Conservation (phyloP, 2,329 filamentous ascomycete species). For the Xylariaceae sp. region DNA sequence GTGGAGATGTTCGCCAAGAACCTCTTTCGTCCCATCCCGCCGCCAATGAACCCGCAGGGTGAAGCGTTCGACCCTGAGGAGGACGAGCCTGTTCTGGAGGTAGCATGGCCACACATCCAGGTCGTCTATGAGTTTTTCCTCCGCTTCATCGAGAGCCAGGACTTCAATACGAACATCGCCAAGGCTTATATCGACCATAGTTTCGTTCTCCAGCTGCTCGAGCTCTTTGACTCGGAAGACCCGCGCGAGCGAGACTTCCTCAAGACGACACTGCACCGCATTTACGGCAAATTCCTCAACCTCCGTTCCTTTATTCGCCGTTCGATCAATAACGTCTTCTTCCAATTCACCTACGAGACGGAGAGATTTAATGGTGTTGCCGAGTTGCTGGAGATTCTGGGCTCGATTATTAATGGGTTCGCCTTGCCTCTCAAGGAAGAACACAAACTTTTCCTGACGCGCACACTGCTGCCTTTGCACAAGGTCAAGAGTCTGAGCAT, state of each 20-base stretch:
- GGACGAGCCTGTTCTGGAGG: conserved; percentile 94
- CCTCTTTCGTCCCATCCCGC: conserved; percentile 91
- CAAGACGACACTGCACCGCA: conserved; percentile 95
- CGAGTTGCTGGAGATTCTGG: conserved; percentile 90
- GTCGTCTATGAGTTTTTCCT: conserved; percentile 99
- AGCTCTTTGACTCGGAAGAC: conserved; percentile 97
- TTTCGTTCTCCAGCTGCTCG: conserved; percentile 93
- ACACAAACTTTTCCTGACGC: conserved; percentile 94
- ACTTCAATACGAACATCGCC: conserved; percentile 99
- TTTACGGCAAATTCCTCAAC: conserved; percentile 98
- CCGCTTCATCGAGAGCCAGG: conserved; percentile 96
- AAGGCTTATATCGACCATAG: conserved; percentile 98
- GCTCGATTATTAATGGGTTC: conserved; percentile 98
- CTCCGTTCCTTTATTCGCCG: conserved; percentile 93
- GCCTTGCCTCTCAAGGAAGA: conserved; percentile 95
- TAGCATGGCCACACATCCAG: conserved; percentile 98
- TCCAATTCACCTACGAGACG: conserved; percentile 98
- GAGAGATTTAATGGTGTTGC: conserved; percentile 98
- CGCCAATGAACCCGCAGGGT: conserved; percentile 94
- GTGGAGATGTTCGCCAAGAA: conserved; percentile 99
- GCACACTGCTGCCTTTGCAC: conserved; percentile 87
- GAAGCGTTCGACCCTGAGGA: conserved; percentile 98
- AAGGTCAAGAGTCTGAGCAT: conserved; percentile 99
- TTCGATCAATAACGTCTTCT: conserved; percentile 99
- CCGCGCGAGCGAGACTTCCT: conserved; percentile 94